These are phyloP conservation scores for Tephrocybe sp. DNA, from an alignment of 768 basidiomycete species.

Conservation along the genomic window DNA sequence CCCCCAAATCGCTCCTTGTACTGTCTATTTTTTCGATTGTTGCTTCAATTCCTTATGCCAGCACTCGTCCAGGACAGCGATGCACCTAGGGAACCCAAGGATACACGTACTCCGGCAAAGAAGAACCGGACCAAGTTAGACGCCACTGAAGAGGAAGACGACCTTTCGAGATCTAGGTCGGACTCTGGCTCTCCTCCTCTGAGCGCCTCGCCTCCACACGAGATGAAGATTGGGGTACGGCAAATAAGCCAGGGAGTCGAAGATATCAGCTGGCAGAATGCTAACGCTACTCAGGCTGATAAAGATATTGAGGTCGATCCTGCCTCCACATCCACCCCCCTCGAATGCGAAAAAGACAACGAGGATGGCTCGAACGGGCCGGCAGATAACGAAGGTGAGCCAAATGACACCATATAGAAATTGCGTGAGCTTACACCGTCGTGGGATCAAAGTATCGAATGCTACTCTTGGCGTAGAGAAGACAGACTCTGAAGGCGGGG, in stretches of 20 bases:
- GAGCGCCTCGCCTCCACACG: constrained; percentile 68
- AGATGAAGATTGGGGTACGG: constrained; percentile 68
- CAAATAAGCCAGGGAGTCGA: constrained; percentile 80
- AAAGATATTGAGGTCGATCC: constrained; percentile 24
- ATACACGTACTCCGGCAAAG: constrained; percentile 65
- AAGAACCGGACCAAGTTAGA: constrained; percentile 68
- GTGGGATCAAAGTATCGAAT: constrained; percentile 3
- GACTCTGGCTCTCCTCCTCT: constrained; percentile 43
- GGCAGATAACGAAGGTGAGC: constrained; percentile 9
- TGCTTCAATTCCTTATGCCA: background rate
- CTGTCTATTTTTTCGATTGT: constrained; percentile 21
- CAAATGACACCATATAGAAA: background rate
- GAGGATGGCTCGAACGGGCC: constrained; percentile 4
- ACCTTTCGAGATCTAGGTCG: constrained; percentile 39
- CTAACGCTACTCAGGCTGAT: constrained; percentile 31
- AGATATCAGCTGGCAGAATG: constrained; percentile 69
- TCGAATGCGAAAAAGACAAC: constrained; percentile 9
- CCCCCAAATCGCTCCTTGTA: constrained; percentile 41
- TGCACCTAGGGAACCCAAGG: constrained; percentile 36
- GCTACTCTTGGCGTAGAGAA: constrained; percentile 2
- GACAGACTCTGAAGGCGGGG: constrained; percentile 47
- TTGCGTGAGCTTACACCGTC: constrained; percentile 1
- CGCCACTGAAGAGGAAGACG: constrained; percentile 63
- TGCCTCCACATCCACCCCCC: constrained; percentile 8
- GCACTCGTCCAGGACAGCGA: constrained; percentile 37